Percentiles rank a stretch among this genome's conserved stretches.
Evolutionary conservation across 2,329 filamentous ascomycete species (phyloP).

Genomic region (Sporothrix dimorphospora): DNA sequence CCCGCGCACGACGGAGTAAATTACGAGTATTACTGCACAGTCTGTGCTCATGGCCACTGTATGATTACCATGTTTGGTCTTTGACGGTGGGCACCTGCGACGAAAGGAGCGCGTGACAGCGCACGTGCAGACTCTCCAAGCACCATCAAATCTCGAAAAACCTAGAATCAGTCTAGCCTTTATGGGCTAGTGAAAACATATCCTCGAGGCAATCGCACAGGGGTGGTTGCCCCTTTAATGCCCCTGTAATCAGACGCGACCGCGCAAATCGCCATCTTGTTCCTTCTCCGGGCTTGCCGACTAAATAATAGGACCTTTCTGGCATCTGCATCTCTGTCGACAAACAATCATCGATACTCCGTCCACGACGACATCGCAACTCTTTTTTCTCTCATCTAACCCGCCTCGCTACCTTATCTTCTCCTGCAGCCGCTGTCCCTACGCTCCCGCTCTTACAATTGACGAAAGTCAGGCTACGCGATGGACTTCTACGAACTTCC

Average conservation of each 20-base stretch:
- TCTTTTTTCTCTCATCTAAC: neutral
- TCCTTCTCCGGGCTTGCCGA: neutral
- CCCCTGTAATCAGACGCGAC: conserved; percentile 11
- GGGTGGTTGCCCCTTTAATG: conserved; percentile 21
- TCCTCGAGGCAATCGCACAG: neutral
- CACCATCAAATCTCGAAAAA: neutral
- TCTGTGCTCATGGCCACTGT: no score
- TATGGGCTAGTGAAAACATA: neutral
- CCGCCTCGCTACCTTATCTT: neutral
- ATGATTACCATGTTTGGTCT: no score
- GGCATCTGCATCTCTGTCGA: neutral
- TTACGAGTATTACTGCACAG: no score
- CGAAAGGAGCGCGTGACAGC: neutral
- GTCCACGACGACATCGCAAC: neutral
- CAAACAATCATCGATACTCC: neutral
- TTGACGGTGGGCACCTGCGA: no score
- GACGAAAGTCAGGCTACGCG: neutral
- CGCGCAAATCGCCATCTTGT: neutral
- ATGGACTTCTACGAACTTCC: conserved; percentile 70
- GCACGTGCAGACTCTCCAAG: neutral
- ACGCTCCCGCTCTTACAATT: neutral
- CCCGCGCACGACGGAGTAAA: no score
- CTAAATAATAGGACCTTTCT: neutral
- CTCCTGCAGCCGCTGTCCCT: neutral
- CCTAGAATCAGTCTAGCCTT: neutral